A percentile compares a stretch with the other conserved stretches of the same genome.
These are phyloP conservation scores for Lolium perenne DNA, from an alignment of 176 grass and related monocot species.

Conservation along the genomic window DNA sequence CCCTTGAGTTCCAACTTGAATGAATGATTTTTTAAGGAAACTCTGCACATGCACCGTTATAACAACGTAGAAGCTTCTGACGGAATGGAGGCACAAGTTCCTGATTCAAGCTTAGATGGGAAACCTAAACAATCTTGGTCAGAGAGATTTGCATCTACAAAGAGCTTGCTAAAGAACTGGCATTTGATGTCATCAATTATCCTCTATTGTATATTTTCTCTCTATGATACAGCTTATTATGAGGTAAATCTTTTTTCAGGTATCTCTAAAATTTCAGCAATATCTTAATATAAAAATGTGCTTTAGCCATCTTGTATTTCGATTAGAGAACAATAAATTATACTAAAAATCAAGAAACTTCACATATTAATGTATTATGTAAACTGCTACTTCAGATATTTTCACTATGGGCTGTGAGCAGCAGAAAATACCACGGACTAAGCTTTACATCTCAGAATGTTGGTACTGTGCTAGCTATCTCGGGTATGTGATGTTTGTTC, in stretches of 20 bases:
- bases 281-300: neutral
- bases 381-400: constrained; percentile 58
- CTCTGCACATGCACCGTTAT: constrained; percentile 64
- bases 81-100: constrained; percentile 39
- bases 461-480: constrained; percentile 56
- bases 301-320: neutral
- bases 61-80: constrained; percentile 41
- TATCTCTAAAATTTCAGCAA: neutral
- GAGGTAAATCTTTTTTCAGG: constrained; percentile 45
- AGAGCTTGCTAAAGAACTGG: constrained; percentile 58
- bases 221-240: constrained; percentile 60
- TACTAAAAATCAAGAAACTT: neutral
- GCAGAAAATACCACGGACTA: constrained; percentile 53
- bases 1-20: neutral
- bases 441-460: constrained; percentile 75
- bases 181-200: constrained; percentile 61
- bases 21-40: constrained; percentile 53
- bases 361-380: constrained; percentile 16
- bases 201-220: constrained; percentile 60
- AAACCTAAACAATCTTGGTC: constrained; percentile 18
- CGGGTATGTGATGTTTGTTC: constrained; percentile 52
- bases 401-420: constrained; percentile 71
- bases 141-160: constrained; percentile 16
- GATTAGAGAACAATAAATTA: neutral
- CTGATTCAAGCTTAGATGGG: constrained; percentile 1